Evolutionary conservation across 2,329 filamentous ascomycete genomes (phyloP).

Genomic region (Rutstroemia sp.): DNA sequence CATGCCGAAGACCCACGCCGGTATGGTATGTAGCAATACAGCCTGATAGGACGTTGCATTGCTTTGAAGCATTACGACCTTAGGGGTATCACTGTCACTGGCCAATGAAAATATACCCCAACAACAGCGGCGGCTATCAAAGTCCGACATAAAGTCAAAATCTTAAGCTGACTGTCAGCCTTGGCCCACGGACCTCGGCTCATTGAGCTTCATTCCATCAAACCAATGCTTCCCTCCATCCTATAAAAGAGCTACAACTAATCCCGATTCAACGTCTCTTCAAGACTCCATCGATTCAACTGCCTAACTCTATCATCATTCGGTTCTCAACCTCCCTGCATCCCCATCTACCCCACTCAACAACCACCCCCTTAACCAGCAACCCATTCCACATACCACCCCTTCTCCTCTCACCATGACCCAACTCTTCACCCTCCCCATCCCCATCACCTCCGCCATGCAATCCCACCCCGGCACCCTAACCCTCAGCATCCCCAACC

Average conservation of each 20-base stretch:
- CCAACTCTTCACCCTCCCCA: constrained; percentile 52
- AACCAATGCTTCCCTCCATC: not conserved
- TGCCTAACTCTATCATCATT: not conserved
- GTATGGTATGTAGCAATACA: too few species aligned
- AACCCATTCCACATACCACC: too few species aligned
- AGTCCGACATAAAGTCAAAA: too few species aligned
- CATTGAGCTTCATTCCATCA: too few species aligned
- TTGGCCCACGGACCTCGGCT: too few species aligned
- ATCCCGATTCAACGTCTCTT: not conserved
- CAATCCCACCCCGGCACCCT: constrained; percentile 46
- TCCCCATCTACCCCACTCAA: not conserved
- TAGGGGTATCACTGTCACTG: too few species aligned
- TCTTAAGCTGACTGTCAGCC: too few species aligned
- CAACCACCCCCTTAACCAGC: too few species aligned
- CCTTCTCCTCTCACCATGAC: not conserved
- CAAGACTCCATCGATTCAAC: not conserved
- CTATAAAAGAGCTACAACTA: not conserved
- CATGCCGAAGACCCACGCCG: not conserved
- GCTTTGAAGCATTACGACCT: too few species aligned
- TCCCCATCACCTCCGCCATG: constrained; percentile 38
- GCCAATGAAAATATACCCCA: not conserved
- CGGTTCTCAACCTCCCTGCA: not conserved
- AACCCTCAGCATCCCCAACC: constrained; percentile 52
- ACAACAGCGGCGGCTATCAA: not conserved
- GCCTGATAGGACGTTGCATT: too few species aligned